phyloP scores from a whole-genome alignment of 306 rosid species.

The Sphenostylis stenocarpa region DNA sequence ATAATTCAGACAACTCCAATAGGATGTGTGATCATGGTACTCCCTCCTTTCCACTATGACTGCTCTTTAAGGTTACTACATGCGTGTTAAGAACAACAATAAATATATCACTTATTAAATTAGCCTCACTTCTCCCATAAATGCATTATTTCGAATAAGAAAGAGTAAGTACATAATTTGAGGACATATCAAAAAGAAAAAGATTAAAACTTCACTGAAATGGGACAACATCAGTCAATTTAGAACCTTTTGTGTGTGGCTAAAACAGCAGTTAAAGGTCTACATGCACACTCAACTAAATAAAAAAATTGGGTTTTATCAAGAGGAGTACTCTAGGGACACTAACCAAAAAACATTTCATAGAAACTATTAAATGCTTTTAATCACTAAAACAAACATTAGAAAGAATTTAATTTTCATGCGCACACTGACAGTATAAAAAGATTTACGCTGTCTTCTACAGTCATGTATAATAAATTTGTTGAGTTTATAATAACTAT shows the following conservation, averaged over 20 bases:
- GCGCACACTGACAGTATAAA: neutral
- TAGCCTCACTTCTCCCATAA: too few species aligned
- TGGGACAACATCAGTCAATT: too few species aligned
- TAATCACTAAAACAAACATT: neutral
- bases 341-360: neutral
- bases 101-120: too few species aligned
- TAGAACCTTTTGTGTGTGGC: too few species aligned
- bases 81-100: too few species aligned
- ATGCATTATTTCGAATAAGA: too few species aligned
- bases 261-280: neutral
- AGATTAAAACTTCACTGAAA: too few species aligned
- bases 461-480: neutral
- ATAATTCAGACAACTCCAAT: constrained; percentile 12
- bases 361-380: neutral
- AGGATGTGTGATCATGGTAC: neutral
- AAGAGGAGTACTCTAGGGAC: neutral
- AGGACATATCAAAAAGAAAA: too few species aligned
- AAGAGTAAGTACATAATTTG: too few species aligned
- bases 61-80: too few species aligned
- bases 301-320: neutral
- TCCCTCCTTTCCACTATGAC: too few species aligned
- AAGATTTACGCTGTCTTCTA: neutral
- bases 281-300: neutral
- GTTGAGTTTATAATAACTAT: neutral
- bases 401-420: neutral